Conservation (phyloP, 352 stramenopile species). For the Pythium brassicae region DNA sequence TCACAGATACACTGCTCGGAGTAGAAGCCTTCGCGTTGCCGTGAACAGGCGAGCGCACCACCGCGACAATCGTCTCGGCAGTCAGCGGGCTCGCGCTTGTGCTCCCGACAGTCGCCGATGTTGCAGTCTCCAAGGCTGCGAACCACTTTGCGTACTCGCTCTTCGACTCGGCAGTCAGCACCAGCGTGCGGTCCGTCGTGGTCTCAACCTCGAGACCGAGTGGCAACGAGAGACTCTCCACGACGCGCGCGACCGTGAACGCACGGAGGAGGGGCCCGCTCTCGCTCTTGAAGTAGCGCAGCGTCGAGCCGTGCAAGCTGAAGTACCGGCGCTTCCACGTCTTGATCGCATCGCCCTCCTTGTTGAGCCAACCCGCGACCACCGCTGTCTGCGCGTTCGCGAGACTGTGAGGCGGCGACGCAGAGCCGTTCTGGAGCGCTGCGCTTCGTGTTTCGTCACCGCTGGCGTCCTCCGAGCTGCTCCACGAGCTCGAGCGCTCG, state of each 20-base stretch:
- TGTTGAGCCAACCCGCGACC: conserved; percentile 66
- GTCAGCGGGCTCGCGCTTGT: background rate
- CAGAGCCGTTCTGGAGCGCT: background rate
- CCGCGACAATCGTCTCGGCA: background rate
- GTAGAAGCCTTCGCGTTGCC: no score
- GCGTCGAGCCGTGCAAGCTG: conserved; percentile 55
- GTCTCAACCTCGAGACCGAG: conserved; percentile 47
- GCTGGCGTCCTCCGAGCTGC: conserved; percentile 19
- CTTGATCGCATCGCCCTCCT: conserved; percentile 61
- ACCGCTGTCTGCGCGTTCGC: background rate
- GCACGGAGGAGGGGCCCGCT: conserved; percentile 48
- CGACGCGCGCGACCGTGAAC: conserved; percentile 33
- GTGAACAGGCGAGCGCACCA: background rate
- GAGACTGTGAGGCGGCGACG: background rate
- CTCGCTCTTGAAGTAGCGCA: conserved; percentile 78
- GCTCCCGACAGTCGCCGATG: conserved; percentile 33
- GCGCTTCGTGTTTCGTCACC: conserved; percentile 1
- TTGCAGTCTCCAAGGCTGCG: conserved; percentile 8
- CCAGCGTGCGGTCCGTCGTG: conserved; percentile 36
- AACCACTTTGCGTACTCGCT: conserved; percentile 69
- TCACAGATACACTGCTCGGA: background rate
- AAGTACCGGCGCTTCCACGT: conserved; percentile 78
- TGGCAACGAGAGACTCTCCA: conserved; percentile 24
- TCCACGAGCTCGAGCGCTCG: conserved; percentile 29
- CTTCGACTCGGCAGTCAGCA: conserved; percentile 57